Base-by-base conservation (phyloP, 1,284 basidiomycete species). In the Trichosporon sp. region DNA sequence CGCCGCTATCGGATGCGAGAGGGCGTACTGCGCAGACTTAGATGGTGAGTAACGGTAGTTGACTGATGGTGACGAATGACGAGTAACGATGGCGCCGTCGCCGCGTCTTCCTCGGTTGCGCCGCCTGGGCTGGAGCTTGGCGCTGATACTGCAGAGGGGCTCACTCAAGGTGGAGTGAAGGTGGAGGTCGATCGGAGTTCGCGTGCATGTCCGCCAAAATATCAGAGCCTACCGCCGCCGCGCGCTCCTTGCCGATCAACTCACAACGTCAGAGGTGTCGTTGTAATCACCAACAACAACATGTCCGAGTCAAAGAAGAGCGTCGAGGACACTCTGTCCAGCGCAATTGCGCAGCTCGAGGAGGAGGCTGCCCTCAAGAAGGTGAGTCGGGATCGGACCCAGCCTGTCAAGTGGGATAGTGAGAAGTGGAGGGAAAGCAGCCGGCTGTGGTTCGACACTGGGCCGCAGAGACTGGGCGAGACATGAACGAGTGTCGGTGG, bases 361-460 rank as follows among this genome's bases (percentile, higher is more conserved):
- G 73, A 77, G 7, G 83, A 84, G 72, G 77, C 80, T 69, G 77
- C 76, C 10, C 71, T 84, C 64, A 81, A 81, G 68, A 84, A 83
- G 79, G 83, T 82, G 43, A 68, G 77, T 67, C 35, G 14, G 12
- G n/a, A 1, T 16, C 16, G 43, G 14, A 37, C 35, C 35, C 35
- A 10, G 43, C 4, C 16, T 4, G 43, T n/a, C 14, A 46, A 4
- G 14, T 4, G 4, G 5, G 43, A 40, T 2, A 46, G 43, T 2
- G 16, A n/a, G 16, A n/a, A 14, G 43, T 46, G 43, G 43, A 46
- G 43, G 43, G 16, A 37, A 10, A 37, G 6, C 8, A 10, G 5
- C 35, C 35, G 5, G 5, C 8, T 10, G 35, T 7, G 5, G 35
- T 37, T 1, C 8, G 35, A 37, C 35, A 10, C 35, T 37, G 35